These are phyloP conservation scores for Penicillium freii DNA, from an alignment of 2,329 filamentous ascomycete species.

Conservation along the genomic window DNA sequence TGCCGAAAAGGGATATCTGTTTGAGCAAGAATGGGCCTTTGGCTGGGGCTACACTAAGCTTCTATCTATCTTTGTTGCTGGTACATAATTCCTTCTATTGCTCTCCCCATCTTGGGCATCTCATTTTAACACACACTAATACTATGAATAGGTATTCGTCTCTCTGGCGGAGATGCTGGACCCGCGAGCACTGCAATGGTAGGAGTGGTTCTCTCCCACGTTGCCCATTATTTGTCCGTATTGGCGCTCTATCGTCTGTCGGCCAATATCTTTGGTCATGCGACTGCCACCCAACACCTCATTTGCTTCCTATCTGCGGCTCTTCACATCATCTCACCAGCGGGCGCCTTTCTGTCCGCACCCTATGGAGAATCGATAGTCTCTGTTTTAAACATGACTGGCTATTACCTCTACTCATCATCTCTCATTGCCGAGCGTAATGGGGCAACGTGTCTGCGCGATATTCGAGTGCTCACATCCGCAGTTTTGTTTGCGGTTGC, in stretches of 20 bases:
- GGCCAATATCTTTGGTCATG: conserved; percentile 51
- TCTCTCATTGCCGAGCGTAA: conserved; percentile 34
- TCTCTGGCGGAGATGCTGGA: conserved; percentile 21
- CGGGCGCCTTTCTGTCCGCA: conserved; percentile 82
- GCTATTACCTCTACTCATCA: conserved; percentile 66
- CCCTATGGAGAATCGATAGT: conserved; percentile 82
- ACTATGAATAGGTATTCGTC: conserved; percentile 24
- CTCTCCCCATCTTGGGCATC: not conserved
- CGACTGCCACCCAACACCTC: conserved; percentile 30
- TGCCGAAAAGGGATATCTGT: conserved; percentile 55
- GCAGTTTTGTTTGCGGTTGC: conserved; percentile 70
- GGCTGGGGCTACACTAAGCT: conserved; percentile 54
- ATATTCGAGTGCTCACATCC: conserved; percentile 58
- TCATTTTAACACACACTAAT: not conserved
- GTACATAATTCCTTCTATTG: conserved; percentile 22
- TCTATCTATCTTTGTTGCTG: conserved; percentile 39
- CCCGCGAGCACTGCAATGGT: conserved; percentile 43
- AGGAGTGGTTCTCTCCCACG: conserved; percentile 66
- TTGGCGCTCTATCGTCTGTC: conserved; percentile 69
- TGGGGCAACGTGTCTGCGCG: conserved; percentile 32
- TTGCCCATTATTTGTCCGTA: conserved; percentile 74
- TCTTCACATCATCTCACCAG: conserved; percentile 81
- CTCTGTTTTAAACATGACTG: conserved; percentile 72
- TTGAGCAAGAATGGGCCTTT: conserved; percentile 68
- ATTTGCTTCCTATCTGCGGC: conserved; percentile 62